Evolutionary conservation across 371 early-diverging fungal species (phyloP), one percentile per base, ranked within the genome.

Genomic region (Blakeslea trispora): DNA sequence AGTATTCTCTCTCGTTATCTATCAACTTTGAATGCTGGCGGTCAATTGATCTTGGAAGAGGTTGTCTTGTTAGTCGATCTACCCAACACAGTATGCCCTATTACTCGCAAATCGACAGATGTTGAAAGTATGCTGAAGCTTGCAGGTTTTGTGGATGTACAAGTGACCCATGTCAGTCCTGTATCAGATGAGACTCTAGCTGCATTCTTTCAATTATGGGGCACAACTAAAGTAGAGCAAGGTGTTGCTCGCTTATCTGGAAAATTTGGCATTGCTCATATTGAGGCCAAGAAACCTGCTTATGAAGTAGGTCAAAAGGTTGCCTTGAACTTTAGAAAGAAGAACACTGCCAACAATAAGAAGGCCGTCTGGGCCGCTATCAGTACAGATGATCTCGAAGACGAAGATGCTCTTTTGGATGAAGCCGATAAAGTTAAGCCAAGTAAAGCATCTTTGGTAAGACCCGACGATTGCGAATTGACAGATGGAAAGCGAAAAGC

Each of bases 361-460:
- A 70, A 70, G 44, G 50, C 66, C 1, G 71, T 71, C 14, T 76
- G 77, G 77, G 53, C 63, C 11, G 44, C 50, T 19, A 83, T 88
- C 5, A 86, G 89, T 50, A 87, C 89, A 22, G 85, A 84, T 42
- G 90, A 87, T 53, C 70, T 95, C 22, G 90, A 89, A 55, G 92
- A 97, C 62, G 96, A 95, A 61, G 94, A 95, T 55, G 78, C 73
- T 5, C 76, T 98, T 31, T 74, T 98, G 66, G 93, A 92, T 55
- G 97, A 93, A 47, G 85, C 81, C 4, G 97, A 97, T 72, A 71
- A 86, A 50, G 71, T 83, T 21, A 89, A 90, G 59, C 96, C 96
- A 18, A 72, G 69, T 37, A 81, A 77, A 44, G 87, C 75, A 21
- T 76, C 83, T 41, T 76, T 92, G n/a, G 67, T 77, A 14, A 68